phyloP scores from a whole-genome alignment of 2,329 filamentous ascomycete species.

The Trichophyton simii region DNA sequence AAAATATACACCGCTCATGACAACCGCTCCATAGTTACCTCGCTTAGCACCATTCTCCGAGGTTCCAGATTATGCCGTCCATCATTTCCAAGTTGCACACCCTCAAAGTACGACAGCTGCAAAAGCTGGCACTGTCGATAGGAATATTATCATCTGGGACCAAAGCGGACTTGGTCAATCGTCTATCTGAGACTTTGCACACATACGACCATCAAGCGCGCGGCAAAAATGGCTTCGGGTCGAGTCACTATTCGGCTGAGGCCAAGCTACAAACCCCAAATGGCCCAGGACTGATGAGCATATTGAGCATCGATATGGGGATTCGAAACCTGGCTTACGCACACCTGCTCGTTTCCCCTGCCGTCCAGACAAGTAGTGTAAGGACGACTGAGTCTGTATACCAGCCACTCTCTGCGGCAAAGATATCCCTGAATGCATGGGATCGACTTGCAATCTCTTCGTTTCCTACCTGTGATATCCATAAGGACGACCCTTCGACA shows the following conservation, averaged over 20 bases:
- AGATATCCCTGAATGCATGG: conserved; percentile 30
- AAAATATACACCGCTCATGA: neutral
- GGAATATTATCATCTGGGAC: conserved; percentile 48
- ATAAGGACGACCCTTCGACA: neutral
- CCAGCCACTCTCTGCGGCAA: neutral
- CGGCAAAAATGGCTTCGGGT: conserved; percentile 4
- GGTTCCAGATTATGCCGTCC: neutral
- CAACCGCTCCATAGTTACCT: neutral
- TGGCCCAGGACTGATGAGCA: conserved; percentile 29
- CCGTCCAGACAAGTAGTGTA: neutral
- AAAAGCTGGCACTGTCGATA: conserved; percentile 47
- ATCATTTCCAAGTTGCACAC: conserved; percentile 22
- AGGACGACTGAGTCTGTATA: neutral
- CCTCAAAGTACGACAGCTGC: conserved; percentile 44
- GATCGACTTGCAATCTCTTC: conserved; percentile 27
- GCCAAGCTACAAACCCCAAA: neutral
- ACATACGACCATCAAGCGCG: neutral
- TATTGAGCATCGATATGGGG: conserved; percentile 75
- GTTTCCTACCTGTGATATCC: conserved; percentile 6
- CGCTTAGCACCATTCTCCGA: neutral
- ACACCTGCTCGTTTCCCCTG: conserved; percentile 37
- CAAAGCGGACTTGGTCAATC: conserved; percentile 43
- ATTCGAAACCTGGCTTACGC: conserved; percentile 70
- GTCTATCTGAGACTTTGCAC: conserved; percentile 29
- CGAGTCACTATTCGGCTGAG: neutral